phyloP scores from a whole-genome alignment of 768 basidiomycete genomes.

The Pulveroboletus sp. region DNA sequence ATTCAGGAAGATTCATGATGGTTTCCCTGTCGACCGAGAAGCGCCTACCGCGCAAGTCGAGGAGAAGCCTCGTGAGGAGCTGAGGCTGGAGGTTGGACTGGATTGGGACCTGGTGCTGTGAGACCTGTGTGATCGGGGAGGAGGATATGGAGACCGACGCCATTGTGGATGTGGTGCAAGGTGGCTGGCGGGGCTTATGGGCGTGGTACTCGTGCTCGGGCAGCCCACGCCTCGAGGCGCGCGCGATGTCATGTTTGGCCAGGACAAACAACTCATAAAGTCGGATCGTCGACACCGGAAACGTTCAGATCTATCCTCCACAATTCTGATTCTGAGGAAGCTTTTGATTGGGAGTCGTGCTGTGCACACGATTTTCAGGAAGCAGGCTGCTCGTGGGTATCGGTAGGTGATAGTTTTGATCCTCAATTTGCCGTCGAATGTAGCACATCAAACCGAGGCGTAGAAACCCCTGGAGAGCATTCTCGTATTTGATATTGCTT shows the following conservation, averaged over 20 bases:
- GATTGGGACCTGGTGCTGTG: constrained; percentile 49
- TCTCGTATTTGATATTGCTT: constrained; percentile 20
- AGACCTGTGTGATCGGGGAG: constrained; percentile 52
- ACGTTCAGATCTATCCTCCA: background rate
- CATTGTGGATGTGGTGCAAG: constrained; percentile 28
- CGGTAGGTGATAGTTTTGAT: constrained; percentile 8
- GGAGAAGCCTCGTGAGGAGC: constrained; percentile 80
- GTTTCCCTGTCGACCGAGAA: constrained; percentile 97
- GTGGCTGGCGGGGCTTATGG: constrained; percentile 8
- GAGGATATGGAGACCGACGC: constrained; percentile 44
- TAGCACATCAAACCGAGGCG: constrained; percentile 12
- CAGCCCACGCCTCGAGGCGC: constrained; percentile 30
- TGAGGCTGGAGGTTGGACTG: constrained; percentile 79
- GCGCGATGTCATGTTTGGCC: constrained; percentile 26
- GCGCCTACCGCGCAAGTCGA: constrained; percentile 87
- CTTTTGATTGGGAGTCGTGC: constrained; percentile 2
- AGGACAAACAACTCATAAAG: constrained; percentile 26
- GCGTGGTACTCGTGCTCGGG: constrained; percentile 14
- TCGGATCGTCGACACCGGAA: background rate
- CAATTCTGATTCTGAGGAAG: background rate
- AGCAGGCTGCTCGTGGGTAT: background rate
- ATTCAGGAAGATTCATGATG: constrained; percentile 98
- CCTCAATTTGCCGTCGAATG: constrained; percentile 8
- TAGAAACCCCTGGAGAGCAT: constrained; percentile 5
- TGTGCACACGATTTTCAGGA: background rate